Base-by-base conservation (phyloP, 768 basidiomycete species). In the Russula lepida region DNA sequence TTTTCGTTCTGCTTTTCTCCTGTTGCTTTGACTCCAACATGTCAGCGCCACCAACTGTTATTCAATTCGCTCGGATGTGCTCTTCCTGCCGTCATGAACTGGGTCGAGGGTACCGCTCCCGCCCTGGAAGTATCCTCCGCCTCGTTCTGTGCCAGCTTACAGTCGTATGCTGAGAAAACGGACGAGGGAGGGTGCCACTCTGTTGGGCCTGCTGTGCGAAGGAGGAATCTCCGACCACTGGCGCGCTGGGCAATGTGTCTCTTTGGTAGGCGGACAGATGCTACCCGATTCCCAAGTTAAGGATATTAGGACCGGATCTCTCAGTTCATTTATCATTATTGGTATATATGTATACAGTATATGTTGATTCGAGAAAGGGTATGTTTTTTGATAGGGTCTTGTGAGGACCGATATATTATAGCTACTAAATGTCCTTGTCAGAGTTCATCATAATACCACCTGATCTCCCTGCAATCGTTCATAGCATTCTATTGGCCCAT, bases 1-100 rank as follows among this genome's bases (percentile, higher is more conserved):
- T 58, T 63, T 41, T 58, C 56, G 35, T 63, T 63, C 57, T 53
- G 56, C 7, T 58, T 63, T 44, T 32, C 51, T 49, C 62, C 62
- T 3, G 19, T 25, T 13, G 51, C 62, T 17, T 49, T 63, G 52
- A 58, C 51, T 21, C 30, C 56, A 32, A 35, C 62, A 8, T 63
- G 44, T 47, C 62, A 63, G 32, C 62, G 52, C 28, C 62, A 54
- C 52, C 62, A 63, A 30, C 52, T 47, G 19, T 17, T 27, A 25
- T 54, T 63, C 37, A 17, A 48, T 44, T 35, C 51, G 15, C 52
- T 63, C 23, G 46, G 46, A 27, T 47, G 37, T 0, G 46, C 51
- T 35, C 56, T 63, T 9, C 62, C 62, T 5, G n/a, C 39, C 1
- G 52, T 54, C 17, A 52, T 49, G 23, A 25, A 41, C 30, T 63